Evolutionary conservation across 129 eudicot genomes (phyloP).

Genomic region (Flaveria linearis): DNA sequence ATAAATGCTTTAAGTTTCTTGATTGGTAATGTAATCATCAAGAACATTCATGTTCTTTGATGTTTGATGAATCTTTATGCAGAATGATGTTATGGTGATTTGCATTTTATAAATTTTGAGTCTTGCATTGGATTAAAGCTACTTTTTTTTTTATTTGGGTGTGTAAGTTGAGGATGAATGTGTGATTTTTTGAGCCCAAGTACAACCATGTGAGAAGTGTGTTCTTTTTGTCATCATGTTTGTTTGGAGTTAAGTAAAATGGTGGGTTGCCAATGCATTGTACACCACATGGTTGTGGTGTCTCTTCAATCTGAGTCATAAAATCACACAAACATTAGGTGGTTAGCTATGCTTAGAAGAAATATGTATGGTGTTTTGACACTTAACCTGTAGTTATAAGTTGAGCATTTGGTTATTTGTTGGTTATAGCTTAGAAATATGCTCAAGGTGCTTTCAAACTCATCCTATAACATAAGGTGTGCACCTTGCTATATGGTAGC

Average conservation of each 20-base stretch:
- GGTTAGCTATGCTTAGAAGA: too few species aligned
- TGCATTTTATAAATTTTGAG: neutral
- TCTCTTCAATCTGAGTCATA: too few species aligned
- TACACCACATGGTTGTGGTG: neutral
- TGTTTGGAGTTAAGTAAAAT: neutral
- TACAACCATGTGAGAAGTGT: neutral
- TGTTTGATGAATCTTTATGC: conserved; percentile 13
- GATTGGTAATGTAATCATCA: neutral
- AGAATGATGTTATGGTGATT: neutral
- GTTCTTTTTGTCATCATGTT: neutral
- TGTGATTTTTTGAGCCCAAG: neutral
- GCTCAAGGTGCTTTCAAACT: too few species aligned
- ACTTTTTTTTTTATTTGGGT: neutral
- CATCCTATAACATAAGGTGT: too few species aligned
- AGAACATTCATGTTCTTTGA: neutral
- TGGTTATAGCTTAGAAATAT: too few species aligned
- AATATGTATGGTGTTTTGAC: too few species aligned
- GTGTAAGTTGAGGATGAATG: neutral
- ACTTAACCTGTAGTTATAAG: too few species aligned
- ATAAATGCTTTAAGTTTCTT: neutral
- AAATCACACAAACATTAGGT: too few species aligned
- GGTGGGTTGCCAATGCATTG: neutral
- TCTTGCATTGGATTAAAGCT: too few species aligned
- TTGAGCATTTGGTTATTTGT: too few species aligned
- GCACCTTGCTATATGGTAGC: too few species aligned